Evolutionary conservation across 331 rosid species (phyloP).

Genomic region (Malus hybrid): DNA sequence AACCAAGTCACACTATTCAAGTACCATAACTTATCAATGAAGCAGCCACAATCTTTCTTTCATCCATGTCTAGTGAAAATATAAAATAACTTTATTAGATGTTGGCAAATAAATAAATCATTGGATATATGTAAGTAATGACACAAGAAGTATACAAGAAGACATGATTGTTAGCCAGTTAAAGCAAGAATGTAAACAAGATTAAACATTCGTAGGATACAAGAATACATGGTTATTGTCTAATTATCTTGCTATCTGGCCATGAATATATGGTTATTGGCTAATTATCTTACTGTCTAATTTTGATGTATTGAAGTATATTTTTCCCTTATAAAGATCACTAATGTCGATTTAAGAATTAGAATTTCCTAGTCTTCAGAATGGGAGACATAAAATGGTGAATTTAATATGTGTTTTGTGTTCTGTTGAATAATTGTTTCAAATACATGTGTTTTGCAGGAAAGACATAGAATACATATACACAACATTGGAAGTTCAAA

Average conservation of each 20-base stretch:
- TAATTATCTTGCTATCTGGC: background rate
- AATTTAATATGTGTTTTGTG: background rate
- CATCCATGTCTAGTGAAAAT: no score
- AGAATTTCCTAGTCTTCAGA: background rate
- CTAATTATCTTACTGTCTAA: background rate
- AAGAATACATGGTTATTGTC: no score
- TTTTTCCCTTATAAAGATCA: background rate
- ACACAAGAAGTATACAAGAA: no score
- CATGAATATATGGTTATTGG: background rate
- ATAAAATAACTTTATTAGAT: no score
- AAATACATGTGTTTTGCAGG: conserved; percentile 45
- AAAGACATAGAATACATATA: conserved; percentile 70
- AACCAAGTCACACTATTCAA: no score
- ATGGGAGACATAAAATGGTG: background rate
- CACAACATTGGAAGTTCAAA: conserved; percentile 80
- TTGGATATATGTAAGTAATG: no score
- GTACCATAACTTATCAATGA: no score
- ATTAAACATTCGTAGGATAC: no score
- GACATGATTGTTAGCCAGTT: no score
- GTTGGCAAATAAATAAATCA: no score
- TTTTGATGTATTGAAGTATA: background rate
- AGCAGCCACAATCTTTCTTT: no score
- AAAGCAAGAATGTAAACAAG: no score
- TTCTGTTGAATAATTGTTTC: background rate
- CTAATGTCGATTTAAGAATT: background rate